phyloP scores from a whole-genome alignment of 352 stramenopile genomes.

The Hyphochytrium catenoides region DNA sequence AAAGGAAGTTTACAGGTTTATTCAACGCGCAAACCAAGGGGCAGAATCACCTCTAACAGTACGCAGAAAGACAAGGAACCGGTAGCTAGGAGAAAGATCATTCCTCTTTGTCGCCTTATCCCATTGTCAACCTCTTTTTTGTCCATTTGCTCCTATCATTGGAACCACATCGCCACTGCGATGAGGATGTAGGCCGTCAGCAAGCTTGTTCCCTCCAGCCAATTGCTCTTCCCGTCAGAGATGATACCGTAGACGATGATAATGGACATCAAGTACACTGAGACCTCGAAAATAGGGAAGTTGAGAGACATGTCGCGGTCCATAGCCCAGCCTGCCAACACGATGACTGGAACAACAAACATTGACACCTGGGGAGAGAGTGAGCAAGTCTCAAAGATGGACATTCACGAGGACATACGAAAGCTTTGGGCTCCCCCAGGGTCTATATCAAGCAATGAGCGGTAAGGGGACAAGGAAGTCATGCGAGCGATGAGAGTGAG shows the following conservation, averaged over 20 bases:
- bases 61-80: too few species aligned
- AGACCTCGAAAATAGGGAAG: slow-evolving; percentile 88
- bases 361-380: slow-evolving; percentile 44
- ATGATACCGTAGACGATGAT: slow-evolving; percentile 82
- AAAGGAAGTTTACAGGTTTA: too few species aligned
- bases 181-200: slow-evolving; percentile 71
- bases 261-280: slow-evolving; percentile 82
- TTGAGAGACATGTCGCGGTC: slow-evolving; percentile 81
- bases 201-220: slow-evolving; percentile 70
- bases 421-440: too few species aligned
- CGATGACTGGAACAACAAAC: slow-evolving; percentile 84
- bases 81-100: too few species aligned
- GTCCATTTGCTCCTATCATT: too few species aligned
- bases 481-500: neutral
- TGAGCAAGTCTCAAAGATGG: neutral
- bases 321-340: slow-evolving; percentile 78
- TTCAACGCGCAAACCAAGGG: too few species aligned
- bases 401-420: neutral
- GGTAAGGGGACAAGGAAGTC: too few species aligned
- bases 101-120: too few species aligned
- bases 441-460: too few species aligned
- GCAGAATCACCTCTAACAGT: too few species aligned
- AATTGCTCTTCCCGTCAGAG: slow-evolving; percentile 69
- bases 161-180: slow-evolving; percentile 32
- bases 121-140: too few species aligned